phyloP scores from a whole-genome alignment of 148 eudicot species.

The Amaranthus hypochondriacus region DNA sequence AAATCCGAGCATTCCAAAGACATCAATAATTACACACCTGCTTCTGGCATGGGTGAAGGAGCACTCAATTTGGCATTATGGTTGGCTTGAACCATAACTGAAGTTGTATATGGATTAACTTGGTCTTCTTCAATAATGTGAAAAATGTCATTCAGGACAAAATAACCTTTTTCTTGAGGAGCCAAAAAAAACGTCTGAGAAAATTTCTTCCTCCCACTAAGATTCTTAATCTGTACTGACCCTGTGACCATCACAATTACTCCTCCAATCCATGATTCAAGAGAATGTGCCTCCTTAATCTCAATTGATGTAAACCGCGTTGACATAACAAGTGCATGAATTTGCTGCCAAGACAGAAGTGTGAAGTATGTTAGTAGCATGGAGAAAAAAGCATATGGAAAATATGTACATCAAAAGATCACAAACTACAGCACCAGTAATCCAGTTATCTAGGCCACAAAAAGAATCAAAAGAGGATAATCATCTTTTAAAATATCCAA shows the following conservation, averaged over 20 bases:
- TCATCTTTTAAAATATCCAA: no score
- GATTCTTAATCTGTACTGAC: slow-evolving; percentile 53
- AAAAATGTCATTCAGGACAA: slow-evolving; percentile 89
- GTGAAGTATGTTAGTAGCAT: slow-evolving; percentile 12
- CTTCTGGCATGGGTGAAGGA: slow-evolving; percentile 50
- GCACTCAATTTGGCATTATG: slow-evolving; percentile 50
- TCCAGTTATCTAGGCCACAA: no score
- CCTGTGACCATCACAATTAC: slow-evolving; percentile 91
- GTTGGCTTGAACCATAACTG: slow-evolving; percentile 60
- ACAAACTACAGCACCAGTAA: no score
- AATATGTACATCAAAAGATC: no score
- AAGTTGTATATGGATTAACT: slow-evolving; percentile 54
- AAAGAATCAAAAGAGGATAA: no score
- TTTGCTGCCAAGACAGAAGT: slow-evolving; percentile 63
- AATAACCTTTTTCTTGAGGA: slow-evolving; percentile 92
- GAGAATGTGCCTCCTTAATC: slow-evolving; percentile 78
- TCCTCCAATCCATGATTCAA: slow-evolving; percentile 95
- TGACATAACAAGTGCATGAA: slow-evolving; percentile 76
- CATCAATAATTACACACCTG: slow-evolving; percentile 44
- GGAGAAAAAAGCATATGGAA: no score
- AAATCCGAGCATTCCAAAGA: background rate
- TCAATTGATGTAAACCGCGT: slow-evolving; percentile 60
- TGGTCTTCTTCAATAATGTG: slow-evolving; percentile 85
- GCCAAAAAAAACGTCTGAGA: slow-evolving; percentile 92
- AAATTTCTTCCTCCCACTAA: slow-evolving; percentile 66